Evolutionary conservation across 495 filamentous ascomycete species (phyloP), one percentile per base, ranked within the genome.

Genomic region (Hyaloscypha hepaticicola): DNA sequence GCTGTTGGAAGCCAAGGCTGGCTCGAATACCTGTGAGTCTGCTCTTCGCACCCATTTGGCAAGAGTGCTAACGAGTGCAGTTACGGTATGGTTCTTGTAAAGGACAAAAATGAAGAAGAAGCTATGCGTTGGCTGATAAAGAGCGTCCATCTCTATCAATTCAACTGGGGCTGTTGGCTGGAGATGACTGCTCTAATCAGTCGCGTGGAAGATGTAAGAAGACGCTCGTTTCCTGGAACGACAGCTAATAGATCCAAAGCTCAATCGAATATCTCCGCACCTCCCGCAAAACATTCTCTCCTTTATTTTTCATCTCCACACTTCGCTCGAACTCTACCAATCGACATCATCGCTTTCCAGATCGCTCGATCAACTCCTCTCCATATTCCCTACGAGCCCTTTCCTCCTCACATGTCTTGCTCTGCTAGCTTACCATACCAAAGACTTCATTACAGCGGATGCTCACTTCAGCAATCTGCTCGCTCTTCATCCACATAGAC

Each of bases 91-190:
- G 87, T 97, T 38, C 80, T 97, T n/a, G 80, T 88, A 4, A 97
- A 93, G 74, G 87, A 91, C 53, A 96, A 96, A 74, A 96, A 95
- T 66, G 93, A 95, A 61, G 83, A 86, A 29, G 80, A 88, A 55
- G 95, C 95, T 9, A 86, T 90, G 72, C 84, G 86, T 58, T 96
- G 90, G 82, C 79, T 98, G 5, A 80, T 96, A 41, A 81, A 84
- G 66, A 97, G 93, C 72, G 90, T 97, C 7, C 89, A 93, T 71
- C 76, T 88, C 52, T 93, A 89, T 71, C 90, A 93, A 3, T 96
- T 90, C 79, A 96, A 98, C 74, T 99, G 96, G 96, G 92, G 92
- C 1, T 90, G 92, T 27, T 99, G 96, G 96, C 81, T 92, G 26
- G 96, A 98, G 75, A 80, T 99, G 61, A 87, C 87, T 21, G 82